Conservation (phyloP, 768 basidiomycete genomes). For the Tylopilus vinaceipallidus region DNA sequence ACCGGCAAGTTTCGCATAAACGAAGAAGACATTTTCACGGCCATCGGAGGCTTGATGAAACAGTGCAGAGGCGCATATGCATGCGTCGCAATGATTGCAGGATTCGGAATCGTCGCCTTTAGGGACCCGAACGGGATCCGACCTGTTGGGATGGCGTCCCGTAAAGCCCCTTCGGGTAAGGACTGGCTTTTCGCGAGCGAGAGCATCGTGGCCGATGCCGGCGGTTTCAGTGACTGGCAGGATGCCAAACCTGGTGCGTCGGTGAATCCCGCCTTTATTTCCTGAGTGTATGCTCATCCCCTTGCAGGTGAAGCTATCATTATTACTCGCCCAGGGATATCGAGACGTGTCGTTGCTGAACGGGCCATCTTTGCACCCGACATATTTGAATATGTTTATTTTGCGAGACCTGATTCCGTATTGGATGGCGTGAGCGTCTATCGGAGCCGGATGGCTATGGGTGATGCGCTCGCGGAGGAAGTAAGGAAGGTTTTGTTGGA, state of each 20-base stretch:
- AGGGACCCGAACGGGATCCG: slow-evolving; percentile 97
- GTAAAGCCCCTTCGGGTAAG: slow-evolving; percentile 54
- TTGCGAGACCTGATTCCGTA: slow-evolving; percentile 96
- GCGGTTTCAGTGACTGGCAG: slow-evolving; percentile 89
- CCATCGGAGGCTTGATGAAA: slow-evolving; percentile 84
- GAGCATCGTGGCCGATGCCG: slow-evolving; percentile 93
- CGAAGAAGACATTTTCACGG: slow-evolving; percentile 98
- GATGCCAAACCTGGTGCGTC: slow-evolving; percentile 86
- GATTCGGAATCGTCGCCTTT: slow-evolving; percentile 97
- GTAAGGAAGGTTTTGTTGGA: slow-evolving; percentile 71
- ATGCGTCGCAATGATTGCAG: slow-evolving; percentile 98
- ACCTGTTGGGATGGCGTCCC: slow-evolving; percentile 81
- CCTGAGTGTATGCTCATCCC: slow-evolving; percentile 2
- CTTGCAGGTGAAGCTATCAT: slow-evolving; percentile 87
- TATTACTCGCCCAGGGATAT: slow-evolving; percentile 79
- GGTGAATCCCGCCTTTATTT: background rate
- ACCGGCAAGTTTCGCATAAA: slow-evolving; percentile 99
- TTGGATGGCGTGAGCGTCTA: slow-evolving; percentile 97
- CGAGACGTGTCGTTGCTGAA: slow-evolving; percentile 69
- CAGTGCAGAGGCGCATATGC: slow-evolving; percentile 93
- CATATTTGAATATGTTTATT: slow-evolving; percentile 99
- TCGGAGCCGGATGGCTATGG: slow-evolving; percentile 99
- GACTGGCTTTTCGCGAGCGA: slow-evolving; percentile 95
- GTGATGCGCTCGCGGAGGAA: slow-evolving; percentile 88
- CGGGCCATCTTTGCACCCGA: slow-evolving; percentile 87